Conservation (phyloP, 352 stramenopile genomes). For the Pythium dissimile region DNA sequence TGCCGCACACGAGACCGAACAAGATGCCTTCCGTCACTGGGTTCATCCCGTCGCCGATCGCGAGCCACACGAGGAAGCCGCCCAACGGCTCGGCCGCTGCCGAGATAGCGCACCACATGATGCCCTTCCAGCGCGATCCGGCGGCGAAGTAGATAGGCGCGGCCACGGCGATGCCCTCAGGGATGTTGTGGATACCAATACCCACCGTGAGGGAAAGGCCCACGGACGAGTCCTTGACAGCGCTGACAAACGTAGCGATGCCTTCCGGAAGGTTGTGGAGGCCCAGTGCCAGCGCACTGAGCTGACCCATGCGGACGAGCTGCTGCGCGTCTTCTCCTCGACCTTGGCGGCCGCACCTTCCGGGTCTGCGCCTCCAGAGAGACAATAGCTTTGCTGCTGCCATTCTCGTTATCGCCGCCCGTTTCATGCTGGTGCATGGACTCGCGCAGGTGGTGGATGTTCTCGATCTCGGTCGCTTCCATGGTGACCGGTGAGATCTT, state of each 20-base stretch:
- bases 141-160: constrained; percentile 97
- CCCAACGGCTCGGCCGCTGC: constrained; percentile 85
- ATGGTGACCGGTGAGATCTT: constrained; percentile 25
- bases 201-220: constrained; percentile 91
- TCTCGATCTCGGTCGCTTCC: constrained; percentile 33
- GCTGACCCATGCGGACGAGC: constrained; percentile 84
- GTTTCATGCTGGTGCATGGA: constrained; percentile 28
- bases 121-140: constrained; percentile 90
- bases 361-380: constrained; percentile 32
- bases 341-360: constrained; percentile 33
- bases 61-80: constrained; percentile 74
- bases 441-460: constrained; percentile 26
- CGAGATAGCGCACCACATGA: constrained; percentile 91
- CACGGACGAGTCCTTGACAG: constrained; percentile 87
- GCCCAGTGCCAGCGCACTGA: constrained; percentile 89
- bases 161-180: constrained; percentile 93
- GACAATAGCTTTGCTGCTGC: constrained; percentile 11
- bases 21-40: constrained; percentile 60
- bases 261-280: constrained; percentile 96
- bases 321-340: constrained; percentile 37
- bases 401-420: not conserved
- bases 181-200: constrained; percentile 97
- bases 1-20: constrained; percentile 89
- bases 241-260: constrained; percentile 93
- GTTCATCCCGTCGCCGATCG: constrained; percentile 65